A percentile compares a stretch with the other conserved stretches of the same genome.
These are phyloP conservation scores for Colletotrichum liriopes DNA, from an alignment of 2,329 filamentous ascomycete genomes.

Conservation along the genomic window DNA sequence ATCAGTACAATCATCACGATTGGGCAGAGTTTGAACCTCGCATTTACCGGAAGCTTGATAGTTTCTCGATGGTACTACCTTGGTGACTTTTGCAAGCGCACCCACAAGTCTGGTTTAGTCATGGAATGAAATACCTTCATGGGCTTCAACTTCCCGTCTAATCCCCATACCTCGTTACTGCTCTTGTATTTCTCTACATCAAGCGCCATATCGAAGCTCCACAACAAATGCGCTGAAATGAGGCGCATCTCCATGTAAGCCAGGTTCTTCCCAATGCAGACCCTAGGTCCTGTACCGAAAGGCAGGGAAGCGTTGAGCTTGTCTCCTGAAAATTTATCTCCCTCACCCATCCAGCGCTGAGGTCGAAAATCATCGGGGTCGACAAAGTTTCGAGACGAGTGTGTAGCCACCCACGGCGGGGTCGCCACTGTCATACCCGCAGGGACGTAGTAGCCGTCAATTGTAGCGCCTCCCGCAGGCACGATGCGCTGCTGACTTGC, in stretches of 20 bases:
- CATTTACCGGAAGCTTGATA: too few species aligned
- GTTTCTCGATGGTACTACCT: background rate
- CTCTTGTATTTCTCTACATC: constrained; percentile 45
- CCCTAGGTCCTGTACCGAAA: constrained; percentile 54
- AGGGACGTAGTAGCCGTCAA: constrained; percentile 55
- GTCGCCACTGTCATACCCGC: constrained; percentile 58
- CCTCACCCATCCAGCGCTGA: background rate
- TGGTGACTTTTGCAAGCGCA: background rate
- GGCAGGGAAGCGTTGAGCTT: constrained; percentile 54
- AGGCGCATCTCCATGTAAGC: constrained; percentile 65
- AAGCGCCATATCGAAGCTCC: constrained; percentile 61
- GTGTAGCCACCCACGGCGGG: constrained; percentile 50
- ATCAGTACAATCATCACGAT: too few species aligned
- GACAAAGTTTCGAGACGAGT: constrained; percentile 53
- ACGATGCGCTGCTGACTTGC: constrained; percentile 67
- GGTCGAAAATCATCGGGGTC: constrained; percentile 62
- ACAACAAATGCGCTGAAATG: constrained; percentile 61
- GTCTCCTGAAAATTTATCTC: constrained; percentile 51
- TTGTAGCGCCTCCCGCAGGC: constrained; percentile 55
- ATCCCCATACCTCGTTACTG: background rate
- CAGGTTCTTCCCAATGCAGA: constrained; percentile 57
- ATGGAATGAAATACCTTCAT: constrained; percentile 13
- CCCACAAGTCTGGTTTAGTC: constrained; percentile 3
- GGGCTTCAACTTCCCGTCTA: background rate
- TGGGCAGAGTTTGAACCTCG: too few species aligned